These are phyloP conservation scores for Dothideomycetes sp. DNA, from an alignment of 2,329 filamentous ascomycete species.

Conservation along the genomic window DNA sequence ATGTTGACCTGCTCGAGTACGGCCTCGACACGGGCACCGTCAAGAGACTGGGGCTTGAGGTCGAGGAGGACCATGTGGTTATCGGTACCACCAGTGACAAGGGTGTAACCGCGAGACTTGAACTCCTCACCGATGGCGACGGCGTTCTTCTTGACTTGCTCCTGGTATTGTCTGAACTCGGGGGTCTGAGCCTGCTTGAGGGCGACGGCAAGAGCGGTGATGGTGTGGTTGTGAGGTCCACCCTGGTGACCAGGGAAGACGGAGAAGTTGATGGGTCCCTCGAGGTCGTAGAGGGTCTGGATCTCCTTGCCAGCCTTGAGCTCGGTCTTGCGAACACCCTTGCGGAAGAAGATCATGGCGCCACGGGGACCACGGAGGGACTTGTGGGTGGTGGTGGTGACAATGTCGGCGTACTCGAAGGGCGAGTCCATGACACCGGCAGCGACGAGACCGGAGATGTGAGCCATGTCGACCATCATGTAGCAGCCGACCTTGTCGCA, in stretches of 20 bases:
- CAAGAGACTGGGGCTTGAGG: slow-evolving; percentile 76
- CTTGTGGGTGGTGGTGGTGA: slow-evolving; percentile 98
- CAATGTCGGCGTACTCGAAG: slow-evolving; percentile 82
- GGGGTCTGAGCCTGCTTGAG: slow-evolving; percentile 83
- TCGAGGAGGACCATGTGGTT: slow-evolving; percentile 94
- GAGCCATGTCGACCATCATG: slow-evolving; percentile 90
- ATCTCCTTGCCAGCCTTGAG: slow-evolving; percentile 71
- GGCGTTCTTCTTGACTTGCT: slow-evolving; percentile 80
- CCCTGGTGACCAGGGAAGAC: slow-evolving; percentile 98
- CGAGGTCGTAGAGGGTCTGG: slow-evolving; percentile 70
- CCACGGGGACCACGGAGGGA: slow-evolving; percentile 88
- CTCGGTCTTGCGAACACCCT: slow-evolving; percentile 73
- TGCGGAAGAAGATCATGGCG: slow-evolving; percentile 97
- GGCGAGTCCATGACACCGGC: slow-evolving; percentile 85
- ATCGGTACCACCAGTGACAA: slow-evolving; percentile 91
- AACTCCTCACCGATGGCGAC: slow-evolving; percentile 76
- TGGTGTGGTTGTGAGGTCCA: slow-evolving; percentile 97
- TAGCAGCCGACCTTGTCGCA: slow-evolving; percentile 88
- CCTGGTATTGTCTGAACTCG: slow-evolving; percentile 89
- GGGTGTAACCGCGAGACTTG: slow-evolving; percentile 70
- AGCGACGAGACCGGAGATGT: slow-evolving; percentile 89
- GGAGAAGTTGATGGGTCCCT: slow-evolving; percentile 85
- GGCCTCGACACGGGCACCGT: slow-evolving; percentile 89
- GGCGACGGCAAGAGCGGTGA: slow-evolving; percentile 87
- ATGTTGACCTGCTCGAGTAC: slow-evolving; percentile 98